Conservation (phyloP, 306 rosid species). For the Acacia acuminata region DNA sequence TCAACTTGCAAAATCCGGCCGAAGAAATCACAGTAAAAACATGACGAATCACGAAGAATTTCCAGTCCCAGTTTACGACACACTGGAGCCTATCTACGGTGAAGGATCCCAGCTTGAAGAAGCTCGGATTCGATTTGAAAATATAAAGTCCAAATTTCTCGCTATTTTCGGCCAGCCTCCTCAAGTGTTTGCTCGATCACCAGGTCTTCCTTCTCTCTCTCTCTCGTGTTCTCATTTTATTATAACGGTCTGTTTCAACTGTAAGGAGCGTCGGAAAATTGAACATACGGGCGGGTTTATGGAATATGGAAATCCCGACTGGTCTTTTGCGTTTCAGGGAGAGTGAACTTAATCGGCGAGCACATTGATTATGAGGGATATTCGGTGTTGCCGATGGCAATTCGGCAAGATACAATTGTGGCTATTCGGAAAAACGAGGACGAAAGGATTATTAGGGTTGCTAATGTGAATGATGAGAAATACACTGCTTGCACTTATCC, state of each 20-base stretch:
- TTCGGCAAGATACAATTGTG: slow-evolving; percentile 70
- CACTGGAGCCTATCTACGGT: slow-evolving; percentile 57
- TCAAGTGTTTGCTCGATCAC: slow-evolving; percentile 61
- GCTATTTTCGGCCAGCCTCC: slow-evolving; percentile 54
- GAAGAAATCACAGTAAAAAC: background rate
- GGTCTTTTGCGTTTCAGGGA: slow-evolving; percentile 45
- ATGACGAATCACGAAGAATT: slow-evolving; percentile 66
- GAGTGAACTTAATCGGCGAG: slow-evolving; percentile 86
- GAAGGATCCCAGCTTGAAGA: slow-evolving; percentile 58
- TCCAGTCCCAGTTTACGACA: slow-evolving; percentile 53
- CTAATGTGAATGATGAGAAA: slow-evolving; percentile 51
- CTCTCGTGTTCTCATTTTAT: background rate
- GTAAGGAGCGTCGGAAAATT: slow-evolving; percentile 1
- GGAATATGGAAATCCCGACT: background rate
- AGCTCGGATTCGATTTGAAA: slow-evolving; percentile 54
- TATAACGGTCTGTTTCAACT: background rate
- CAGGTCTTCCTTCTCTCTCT: slow-evolving; percentile 47
- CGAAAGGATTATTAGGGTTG: slow-evolving; percentile 55
- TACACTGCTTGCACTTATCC: slow-evolving; percentile 62
- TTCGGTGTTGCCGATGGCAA: slow-evolving; percentile 87
- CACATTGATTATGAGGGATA: slow-evolving; percentile 82
- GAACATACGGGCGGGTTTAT: background rate
- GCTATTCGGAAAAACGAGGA: slow-evolving; percentile 49
- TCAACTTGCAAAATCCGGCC: background rate
- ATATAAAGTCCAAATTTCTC: slow-evolving; percentile 48